Evolutionary conservation across 306 rosid genomes (phyloP).

Genomic region (Sophora flavescens): DNA sequence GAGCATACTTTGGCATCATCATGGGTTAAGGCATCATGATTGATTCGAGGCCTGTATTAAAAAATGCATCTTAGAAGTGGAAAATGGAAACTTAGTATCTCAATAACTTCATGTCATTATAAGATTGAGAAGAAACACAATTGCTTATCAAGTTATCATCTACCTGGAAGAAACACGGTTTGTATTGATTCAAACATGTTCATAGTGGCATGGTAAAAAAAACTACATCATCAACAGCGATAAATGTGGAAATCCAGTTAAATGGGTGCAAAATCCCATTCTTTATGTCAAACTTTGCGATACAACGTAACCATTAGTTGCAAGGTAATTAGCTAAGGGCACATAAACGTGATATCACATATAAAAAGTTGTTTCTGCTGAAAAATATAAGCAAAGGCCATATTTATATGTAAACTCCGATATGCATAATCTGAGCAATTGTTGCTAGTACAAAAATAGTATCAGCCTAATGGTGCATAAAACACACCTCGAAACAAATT

Average conservation of each 20-base stretch:
- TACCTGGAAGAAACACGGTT: slow-evolving; percentile 34
- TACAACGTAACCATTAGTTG: slow-evolving; percentile 5
- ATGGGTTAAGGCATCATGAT: slow-evolving; percentile 69
- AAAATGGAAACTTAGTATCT: slow-evolving; percentile 32
- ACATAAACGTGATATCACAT: too few relatives aligned
- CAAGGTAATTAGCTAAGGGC: too few relatives aligned
- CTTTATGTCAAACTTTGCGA: slow-evolving; percentile 22
- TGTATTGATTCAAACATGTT: slow-evolving; percentile 29
- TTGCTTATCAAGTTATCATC: slow-evolving; percentile 10
- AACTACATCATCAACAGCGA: slow-evolving; percentile 10
- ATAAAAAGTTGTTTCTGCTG: too few relatives aligned
- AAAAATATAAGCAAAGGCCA: too few relatives aligned
- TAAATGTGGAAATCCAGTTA: slow-evolving; percentile 12
- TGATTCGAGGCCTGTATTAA: slow-evolving; percentile 64
- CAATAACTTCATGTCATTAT: slow-evolving; percentile 17
- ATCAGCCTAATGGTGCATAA: too few relatives aligned
- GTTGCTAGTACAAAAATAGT: too few relatives aligned
- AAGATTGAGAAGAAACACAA: slow-evolving; percentile 40
- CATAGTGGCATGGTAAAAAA: slow-evolving; percentile 6
- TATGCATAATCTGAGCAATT: too few relatives aligned
- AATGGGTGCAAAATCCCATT: slow-evolving; percentile 1
- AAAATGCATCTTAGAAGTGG: slow-evolving; percentile 30
- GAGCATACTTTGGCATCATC: slow-evolving; percentile 69
- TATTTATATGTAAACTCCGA: too few relatives aligned
- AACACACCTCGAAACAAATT: too few relatives aligned